Conservation (phyloP, 2,329 filamentous ascomycete species). For the Dothideomycetidae sp. region DNA sequence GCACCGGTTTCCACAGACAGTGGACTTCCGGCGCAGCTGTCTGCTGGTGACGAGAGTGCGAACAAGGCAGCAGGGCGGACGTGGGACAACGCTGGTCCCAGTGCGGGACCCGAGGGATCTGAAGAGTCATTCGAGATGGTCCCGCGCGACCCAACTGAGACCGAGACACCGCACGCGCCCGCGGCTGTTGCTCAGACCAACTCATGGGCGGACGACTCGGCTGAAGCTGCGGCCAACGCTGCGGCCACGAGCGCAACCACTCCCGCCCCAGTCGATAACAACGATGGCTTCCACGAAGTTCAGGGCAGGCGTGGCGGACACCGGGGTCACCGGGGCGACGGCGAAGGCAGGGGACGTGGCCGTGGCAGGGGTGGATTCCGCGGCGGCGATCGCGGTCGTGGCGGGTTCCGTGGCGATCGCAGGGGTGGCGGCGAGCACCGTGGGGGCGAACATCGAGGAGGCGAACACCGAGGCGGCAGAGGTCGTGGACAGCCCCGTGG, state of each 20-base stretch:
- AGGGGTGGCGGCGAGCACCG: constrained; percentile 29
- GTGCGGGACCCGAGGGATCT: constrained; percentile 33
- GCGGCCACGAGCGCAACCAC: constrained; percentile 20
- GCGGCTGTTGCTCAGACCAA: constrained; percentile 47
- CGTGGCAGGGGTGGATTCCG: constrained; percentile 27
- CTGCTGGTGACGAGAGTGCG: constrained; percentile 28
- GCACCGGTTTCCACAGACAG: constrained; percentile 18
- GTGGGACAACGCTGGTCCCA: constrained; percentile 48
- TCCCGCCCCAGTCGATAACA: constrained; percentile 14
- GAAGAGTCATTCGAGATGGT: constrained; percentile 63
- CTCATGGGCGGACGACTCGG: constrained; percentile 71
- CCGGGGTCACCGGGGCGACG: constrained; percentile 14
- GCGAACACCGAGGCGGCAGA: constrained; percentile 19
- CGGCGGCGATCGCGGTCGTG: constrained; percentile 31
- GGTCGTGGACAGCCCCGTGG: constrained; percentile 18
- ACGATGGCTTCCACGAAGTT: constrained; percentile 62
- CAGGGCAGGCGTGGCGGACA: constrained; percentile 22
- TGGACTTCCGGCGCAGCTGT: constrained; percentile 22
- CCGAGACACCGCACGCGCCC: constrained; percentile 46
- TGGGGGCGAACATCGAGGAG: constrained; percentile 16
- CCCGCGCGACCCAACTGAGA: constrained; percentile 58
- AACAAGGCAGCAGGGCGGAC: constrained; percentile 48
- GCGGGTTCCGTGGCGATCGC: constrained; percentile 28
- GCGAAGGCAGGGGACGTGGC: constrained; percentile 27
- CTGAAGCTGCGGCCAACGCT: constrained; percentile 16